Base-by-base conservation (phyloP, 805 yeast genomes). In the Kodamaea sagamina region DNA sequence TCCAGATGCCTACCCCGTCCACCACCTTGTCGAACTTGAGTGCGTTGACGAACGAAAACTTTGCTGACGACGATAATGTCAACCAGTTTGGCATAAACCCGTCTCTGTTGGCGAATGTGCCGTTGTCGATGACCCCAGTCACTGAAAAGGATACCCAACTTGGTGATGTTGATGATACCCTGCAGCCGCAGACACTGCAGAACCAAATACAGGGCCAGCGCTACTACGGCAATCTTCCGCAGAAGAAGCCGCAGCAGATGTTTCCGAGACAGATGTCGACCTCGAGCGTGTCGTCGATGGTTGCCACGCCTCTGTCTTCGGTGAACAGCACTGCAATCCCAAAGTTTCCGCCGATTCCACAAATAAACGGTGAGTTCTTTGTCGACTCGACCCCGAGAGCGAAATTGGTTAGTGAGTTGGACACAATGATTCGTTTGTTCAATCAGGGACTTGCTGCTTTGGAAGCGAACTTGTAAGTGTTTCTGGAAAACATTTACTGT, bases 101-200 rank as follows among this genome's bases (percentile, higher is more conserved):
- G 1, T 62, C 75, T 11, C 74, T 72, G 24, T 71, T 77, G 3
- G 67, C 74, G 6, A 63, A 66, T 43, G 59, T 76, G 3, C 81
- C 87, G 1, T 67, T 81, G 52, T 78, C 87, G 0, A 86, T 86
- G 93, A 86, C 95, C 0, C 95, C 93, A 1, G 80, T 86, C 4
- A 75, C 87, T 2, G 95, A 86, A 51, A 81, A 61, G 42, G 73
- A 70, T 15, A 40, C 27, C 9, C 24, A 22, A n/a, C 47, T 49
- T 31, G 40, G 24, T 8, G 37, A 32, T 4, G 44, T 29, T 6
- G 41, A 34, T 12, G 34, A 29, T 29, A 4, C 34, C 2, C 17
- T n/a, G n/a, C n/a, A n/a, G n/a, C n/a, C n/a, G n/a, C n/a, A n/a
- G n/a, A n/a, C n/a, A 21, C 21, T 37, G 21, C 16, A 13, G 6